Evolutionary conservation across 768 basidiomycete species (phyloP).

Genomic region (Cystobasidium onofrii): DNA sequence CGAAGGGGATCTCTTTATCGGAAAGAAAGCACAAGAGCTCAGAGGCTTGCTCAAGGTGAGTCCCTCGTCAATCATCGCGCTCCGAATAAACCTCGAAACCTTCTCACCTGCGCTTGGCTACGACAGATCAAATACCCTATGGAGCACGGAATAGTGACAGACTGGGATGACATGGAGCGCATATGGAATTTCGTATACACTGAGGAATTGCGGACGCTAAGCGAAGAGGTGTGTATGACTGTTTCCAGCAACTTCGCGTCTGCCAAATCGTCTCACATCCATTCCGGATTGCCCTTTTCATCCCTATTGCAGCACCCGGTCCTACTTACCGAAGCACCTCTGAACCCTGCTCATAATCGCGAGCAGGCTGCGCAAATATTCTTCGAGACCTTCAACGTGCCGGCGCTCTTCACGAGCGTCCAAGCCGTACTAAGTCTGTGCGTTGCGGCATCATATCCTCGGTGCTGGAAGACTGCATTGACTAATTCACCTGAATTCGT

Average conservation of each 20-base stretch:
- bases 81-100: too few species aligned
- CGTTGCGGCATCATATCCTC: slow-evolving; percentile 44
- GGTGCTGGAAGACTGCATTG: not conserved
- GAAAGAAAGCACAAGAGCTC: slow-evolving; percentile 87
- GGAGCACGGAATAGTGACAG: slow-evolving; percentile 96
- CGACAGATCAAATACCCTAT: slow-evolving; percentile 77
- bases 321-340: slow-evolving; percentile 87
- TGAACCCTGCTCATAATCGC: slow-evolving; percentile 92
- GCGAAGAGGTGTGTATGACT: slow-evolving; percentile 77
- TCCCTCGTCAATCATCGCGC: too few species aligned
- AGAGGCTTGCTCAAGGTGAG: slow-evolving; percentile 72
- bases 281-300: not conserved
- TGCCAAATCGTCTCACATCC: not conserved
- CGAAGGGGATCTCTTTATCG: slow-evolving; percentile 94
- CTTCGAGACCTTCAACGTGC: slow-evolving; percentile 99
- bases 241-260: not conserved
- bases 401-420: slow-evolving; percentile 89
- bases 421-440: slow-evolving; percentile 94
- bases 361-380: slow-evolving; percentile 97
- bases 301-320: slow-evolving; percentile 73
- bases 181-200: slow-evolving; percentile 99
- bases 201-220: slow-evolving; percentile 86
- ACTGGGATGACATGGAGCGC: slow-evolving; percentile 99
- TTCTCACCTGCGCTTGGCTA: too few species aligned
- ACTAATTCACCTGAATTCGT: not conserved